Evolutionary conservation across 306 rosid species (phyloP).

Genomic region (Alnus glutinosa): DNA sequence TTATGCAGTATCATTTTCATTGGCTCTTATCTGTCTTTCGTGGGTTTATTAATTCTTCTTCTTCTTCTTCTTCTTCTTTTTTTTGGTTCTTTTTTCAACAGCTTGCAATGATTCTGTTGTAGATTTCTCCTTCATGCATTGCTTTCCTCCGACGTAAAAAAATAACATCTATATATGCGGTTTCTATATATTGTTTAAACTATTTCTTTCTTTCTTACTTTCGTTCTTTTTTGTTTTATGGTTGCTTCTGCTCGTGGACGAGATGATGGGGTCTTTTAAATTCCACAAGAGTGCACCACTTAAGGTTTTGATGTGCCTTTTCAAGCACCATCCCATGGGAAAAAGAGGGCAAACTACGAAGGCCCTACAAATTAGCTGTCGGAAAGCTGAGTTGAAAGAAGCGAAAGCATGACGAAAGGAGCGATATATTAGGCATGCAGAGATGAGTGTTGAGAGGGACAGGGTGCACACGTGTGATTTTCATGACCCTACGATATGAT

Average conservation of each 20-base stretch:
- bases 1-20: conserved; percentile 15
- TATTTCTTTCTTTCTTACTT: conserved; percentile 5
- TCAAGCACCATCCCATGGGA: conserved; percentile 37
- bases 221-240: conserved; percentile 17
- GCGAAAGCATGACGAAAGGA: conserved; percentile 65
- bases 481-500: conserved; percentile 59
- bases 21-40: conserved; percentile 25
- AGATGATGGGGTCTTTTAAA: conserved; percentile 45
- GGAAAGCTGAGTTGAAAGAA: conserved; percentile 31
- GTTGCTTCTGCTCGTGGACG: conserved; percentile 20
- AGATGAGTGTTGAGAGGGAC: conserved; percentile 56
- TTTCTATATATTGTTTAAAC: background rate
- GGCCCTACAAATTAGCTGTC: conserved; percentile 54
- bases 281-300: conserved; percentile 56
- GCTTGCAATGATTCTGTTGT: conserved; percentile 35
- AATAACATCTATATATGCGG: background rate
- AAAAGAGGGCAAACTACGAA: conserved; percentile 22
- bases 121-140: conserved; percentile 38
- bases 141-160: conserved; percentile 31
- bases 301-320: conserved; percentile 50
- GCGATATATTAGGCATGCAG: conserved; percentile 33
- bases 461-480: conserved; percentile 80
- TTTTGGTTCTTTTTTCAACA: conserved; percentile 1
- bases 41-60: background rate
- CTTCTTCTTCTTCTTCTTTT: too few relatives aligned